Evolutionary conservation across 345 rosid species (phyloP).

Genomic region (Acer negundo): DNA sequence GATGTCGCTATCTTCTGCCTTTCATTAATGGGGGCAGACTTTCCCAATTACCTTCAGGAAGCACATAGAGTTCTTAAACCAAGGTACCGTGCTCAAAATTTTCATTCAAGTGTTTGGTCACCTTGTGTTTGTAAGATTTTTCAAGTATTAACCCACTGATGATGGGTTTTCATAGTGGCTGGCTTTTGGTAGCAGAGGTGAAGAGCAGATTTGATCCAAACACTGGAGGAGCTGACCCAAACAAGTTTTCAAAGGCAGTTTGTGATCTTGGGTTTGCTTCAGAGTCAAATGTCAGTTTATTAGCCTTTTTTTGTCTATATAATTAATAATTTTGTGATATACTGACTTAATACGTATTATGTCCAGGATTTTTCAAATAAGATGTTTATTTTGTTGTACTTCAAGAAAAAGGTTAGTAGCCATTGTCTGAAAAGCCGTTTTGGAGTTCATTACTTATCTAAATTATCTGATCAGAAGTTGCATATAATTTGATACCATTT

Average conservation of each 20-base stretch:
- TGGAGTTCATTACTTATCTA: background rate
- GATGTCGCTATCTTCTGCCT: slow-evolving; percentile 94
- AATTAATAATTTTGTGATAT: background rate
- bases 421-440: background rate
- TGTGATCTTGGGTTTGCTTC: slow-evolving; percentile 74
- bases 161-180: slow-evolving; percentile 53
- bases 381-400: slow-evolving; percentile 81
- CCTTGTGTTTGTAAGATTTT: background rate
- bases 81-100: slow-evolving; percentile 42
- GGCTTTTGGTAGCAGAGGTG: slow-evolving; percentile 96
- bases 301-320: background rate
- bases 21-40: slow-evolving; percentile 94
- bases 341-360: slow-evolving; percentile 16
- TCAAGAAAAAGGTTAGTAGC: slow-evolving; percentile 72
- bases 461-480: background rate
- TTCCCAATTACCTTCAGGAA: slow-evolving; percentile 68
- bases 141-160: background rate
- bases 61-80: slow-evolving; percentile 91
- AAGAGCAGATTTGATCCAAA: slow-evolving; percentile 95
- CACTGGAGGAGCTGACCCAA: slow-evolving; percentile 87
- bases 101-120: slow-evolving; percentile 9
- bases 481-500: slow-evolving; percentile 7
- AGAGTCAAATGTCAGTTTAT: slow-evolving; percentile 47
- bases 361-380: slow-evolving; percentile 83
- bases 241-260: slow-evolving; percentile 66